Evolutionary conservation across 352 stramenopile species (phyloP).

Genomic region (Phytophthora multivora): DNA sequence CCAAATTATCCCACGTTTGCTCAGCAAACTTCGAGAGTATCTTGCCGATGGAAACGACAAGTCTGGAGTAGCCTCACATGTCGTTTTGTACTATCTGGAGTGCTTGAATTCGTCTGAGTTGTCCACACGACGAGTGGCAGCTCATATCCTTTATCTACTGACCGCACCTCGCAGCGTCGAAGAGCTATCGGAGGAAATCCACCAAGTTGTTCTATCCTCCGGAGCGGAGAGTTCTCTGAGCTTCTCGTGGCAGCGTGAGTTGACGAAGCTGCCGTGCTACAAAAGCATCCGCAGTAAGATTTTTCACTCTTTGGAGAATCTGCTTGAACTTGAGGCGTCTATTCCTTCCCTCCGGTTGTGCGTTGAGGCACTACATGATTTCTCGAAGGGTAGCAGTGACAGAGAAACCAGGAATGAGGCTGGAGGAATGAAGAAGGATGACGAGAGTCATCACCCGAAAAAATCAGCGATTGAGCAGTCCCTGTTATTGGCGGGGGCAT

Average conservation of each 20-base stretch:
- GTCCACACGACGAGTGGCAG: conserved; percentile 58
- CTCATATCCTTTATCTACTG: conserved; percentile 69
- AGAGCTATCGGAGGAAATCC: conserved; percentile 33
- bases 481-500: conserved; percentile 62
- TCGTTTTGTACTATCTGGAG: conserved; percentile 78
- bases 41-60: conserved; percentile 41
- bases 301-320: conserved; percentile 66
- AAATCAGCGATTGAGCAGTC: conserved; percentile 60
- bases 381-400: conserved; percentile 52
- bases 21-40: conserved; percentile 64
- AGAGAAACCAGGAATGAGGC: conserved; percentile 2
- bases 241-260: conserved; percentile 73
- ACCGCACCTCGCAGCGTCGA: conserved; percentile 38
- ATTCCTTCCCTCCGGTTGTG: conserved; percentile 68
- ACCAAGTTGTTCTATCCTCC: conserved; percentile 17
- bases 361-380: conserved; percentile 67
- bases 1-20: conserved; percentile 59
- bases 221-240: conserved; percentile 39
- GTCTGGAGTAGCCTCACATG: conserved; percentile 41
- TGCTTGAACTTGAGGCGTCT: conserved; percentile 77
- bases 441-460: conserved; percentile 20
- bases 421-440: conserved; percentile 22
- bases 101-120: conserved; percentile 60
- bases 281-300: conserved; percentile 54
- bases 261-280: conserved; percentile 76